These are phyloP conservation scores for Venturia carpophila DNA, from an alignment of 2,329 filamentous ascomycete genomes.

Conservation along the genomic window DNA sequence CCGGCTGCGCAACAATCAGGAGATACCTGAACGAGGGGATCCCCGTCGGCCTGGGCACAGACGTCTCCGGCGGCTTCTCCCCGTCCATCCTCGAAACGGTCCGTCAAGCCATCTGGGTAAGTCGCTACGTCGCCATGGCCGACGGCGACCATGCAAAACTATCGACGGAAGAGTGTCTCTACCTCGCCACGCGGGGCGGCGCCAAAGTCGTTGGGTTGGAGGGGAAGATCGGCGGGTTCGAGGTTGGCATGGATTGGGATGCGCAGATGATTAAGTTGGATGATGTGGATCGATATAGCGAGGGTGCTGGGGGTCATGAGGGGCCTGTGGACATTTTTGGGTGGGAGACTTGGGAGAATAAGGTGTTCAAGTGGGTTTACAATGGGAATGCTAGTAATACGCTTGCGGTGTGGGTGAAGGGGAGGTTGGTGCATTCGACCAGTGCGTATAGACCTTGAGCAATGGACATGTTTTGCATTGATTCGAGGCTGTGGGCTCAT, in stretches of 20 bases:
- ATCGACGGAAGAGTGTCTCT: slow-evolving; percentile 77
- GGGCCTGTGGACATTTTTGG: slow-evolving; percentile 83
- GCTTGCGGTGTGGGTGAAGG: slow-evolving; percentile 79
- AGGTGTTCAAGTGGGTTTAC: slow-evolving; percentile 89
- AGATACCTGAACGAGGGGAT: slow-evolving; percentile 66
- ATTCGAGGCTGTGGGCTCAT: not conserved
- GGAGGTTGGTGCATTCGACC: slow-evolving; percentile 64
- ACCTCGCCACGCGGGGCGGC: slow-evolving; percentile 80
- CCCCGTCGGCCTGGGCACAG: slow-evolving; percentile 78
- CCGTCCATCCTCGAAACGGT: slow-evolving; percentile 76
- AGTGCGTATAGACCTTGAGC: slow-evolving; percentile 19
- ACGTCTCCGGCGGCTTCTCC: slow-evolving; percentile 82
- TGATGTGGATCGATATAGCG: slow-evolving; percentile 26
- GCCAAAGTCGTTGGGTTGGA: slow-evolving; percentile 71
- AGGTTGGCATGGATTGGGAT: slow-evolving; percentile 83
- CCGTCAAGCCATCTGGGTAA: slow-evolving; percentile 71
- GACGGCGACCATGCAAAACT: slow-evolving; percentile 51
- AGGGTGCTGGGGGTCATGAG: slow-evolving; percentile 28
- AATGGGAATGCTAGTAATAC: slow-evolving; percentile 91
- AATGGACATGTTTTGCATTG: not conserved
- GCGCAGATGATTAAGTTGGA: slow-evolving; percentile 70
- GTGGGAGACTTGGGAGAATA: slow-evolving; percentile 81
- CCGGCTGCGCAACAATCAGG: slow-evolving; percentile 68
- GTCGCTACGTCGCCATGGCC: slow-evolving; percentile 59
- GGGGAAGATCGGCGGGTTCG: slow-evolving; percentile 68